These are phyloP conservation scores for Manihot esculenta DNA, from an alignment of 441 rosid species.

Conservation along the genomic window DNA sequence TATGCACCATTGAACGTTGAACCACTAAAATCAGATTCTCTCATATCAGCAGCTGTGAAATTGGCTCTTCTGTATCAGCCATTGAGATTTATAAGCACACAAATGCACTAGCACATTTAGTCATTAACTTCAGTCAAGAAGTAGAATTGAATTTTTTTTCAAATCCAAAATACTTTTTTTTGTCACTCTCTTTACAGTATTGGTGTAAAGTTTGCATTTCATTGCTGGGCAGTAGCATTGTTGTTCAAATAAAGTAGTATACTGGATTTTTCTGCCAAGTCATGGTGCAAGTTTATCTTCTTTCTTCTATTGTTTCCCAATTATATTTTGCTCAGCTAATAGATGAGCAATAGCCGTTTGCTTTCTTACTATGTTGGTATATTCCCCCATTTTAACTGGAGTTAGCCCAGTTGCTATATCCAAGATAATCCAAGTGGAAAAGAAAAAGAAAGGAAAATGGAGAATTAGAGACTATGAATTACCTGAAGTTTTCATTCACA, in stretches of 20 bases:
- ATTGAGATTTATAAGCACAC: constrained; percentile 19
- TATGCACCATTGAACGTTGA: constrained; percentile 93
- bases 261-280: neutral
- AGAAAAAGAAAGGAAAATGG: neutral
- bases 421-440: too few relatives aligned
- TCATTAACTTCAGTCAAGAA: neutral
- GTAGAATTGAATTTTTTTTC: neutral
- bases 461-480: constrained; percentile 1
- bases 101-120: neutral
- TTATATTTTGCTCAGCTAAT: neutral
- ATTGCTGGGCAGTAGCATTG: neutral
- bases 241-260: neutral
- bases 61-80: constrained; percentile 80
- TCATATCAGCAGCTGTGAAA: constrained; percentile 93
- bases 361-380: too few relatives aligned
- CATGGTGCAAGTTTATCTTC: constrained; percentile 1
- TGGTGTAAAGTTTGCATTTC: neutral
- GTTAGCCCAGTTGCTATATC: too few relatives aligned
- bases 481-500: constrained; percentile 85
- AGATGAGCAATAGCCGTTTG: neutral
- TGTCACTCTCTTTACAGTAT: neutral
- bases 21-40: constrained; percentile 91
- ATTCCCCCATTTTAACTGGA: too few relatives aligned
- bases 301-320: neutral
- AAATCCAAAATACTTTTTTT: neutral